These are phyloP conservation scores for Tephrocybe sp. DNA, from an alignment of 768 basidiomycete genomes.

Conservation along the genomic window DNA sequence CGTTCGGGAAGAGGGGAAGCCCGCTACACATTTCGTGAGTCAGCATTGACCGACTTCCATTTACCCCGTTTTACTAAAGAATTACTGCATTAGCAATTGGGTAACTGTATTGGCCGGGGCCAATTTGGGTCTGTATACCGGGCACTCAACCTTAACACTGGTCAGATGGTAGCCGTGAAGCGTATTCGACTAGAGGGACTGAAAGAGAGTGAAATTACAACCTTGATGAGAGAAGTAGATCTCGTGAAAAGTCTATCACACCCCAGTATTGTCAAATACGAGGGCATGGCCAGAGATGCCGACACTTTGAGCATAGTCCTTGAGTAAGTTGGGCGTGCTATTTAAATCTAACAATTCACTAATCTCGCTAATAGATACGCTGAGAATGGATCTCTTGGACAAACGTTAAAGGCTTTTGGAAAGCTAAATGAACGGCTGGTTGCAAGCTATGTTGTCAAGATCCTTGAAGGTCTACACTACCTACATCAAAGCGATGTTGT, in stretches of 20 bases:
- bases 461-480: slow-evolving; percentile 93
- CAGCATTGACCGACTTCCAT: slow-evolving; percentile 4
- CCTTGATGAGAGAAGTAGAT: slow-evolving; percentile 94
- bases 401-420: slow-evolving; percentile 92
- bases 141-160: slow-evolving; percentile 90
- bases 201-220: slow-evolving; percentile 86
- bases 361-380: slow-evolving; percentile 66
- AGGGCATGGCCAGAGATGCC: slow-evolving; percentile 90
- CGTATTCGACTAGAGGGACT: slow-evolving; percentile 88
- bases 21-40: slow-evolving; percentile 81
- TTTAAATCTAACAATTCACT: slow-evolving; percentile 3
- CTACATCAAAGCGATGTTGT: slow-evolving; percentile 89
- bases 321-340: slow-evolving; percentile 62
- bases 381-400: slow-evolving; percentile 93
- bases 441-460: slow-evolving; percentile 93
- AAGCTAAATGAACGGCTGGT: slow-evolving; percentile 91
- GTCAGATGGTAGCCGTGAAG: slow-evolving; percentile 99
- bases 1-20: slow-evolving; percentile 79
- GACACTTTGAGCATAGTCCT: slow-evolving; percentile 90
- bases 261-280: slow-evolving; percentile 96
- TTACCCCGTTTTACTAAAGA: slow-evolving; percentile 2
- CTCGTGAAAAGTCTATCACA: slow-evolving; percentile 89
- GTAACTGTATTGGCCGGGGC: slow-evolving; percentile 95
- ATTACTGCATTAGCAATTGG: slow-evolving; percentile 73
- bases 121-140: slow-evolving; percentile 97